Percentiles rank a stretch among this genome's conserved stretches.
phyloP scores from a whole-genome alignment of 139 green algal species.

The Picochlorum sp. region DNA sequence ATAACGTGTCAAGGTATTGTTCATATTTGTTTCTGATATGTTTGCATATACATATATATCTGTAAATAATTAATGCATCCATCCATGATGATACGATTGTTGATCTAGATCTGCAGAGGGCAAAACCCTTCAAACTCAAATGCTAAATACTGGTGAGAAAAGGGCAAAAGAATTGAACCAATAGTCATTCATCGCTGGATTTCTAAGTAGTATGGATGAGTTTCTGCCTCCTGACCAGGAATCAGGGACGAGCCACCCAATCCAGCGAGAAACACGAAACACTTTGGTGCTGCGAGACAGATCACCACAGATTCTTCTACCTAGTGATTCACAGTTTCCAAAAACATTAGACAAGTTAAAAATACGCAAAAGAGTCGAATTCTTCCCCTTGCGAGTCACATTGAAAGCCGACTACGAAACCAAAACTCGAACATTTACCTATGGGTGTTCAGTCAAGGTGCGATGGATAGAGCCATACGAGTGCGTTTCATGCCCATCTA shows the following conservation, averaged over 20 bases:
- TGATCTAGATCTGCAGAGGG: no score
- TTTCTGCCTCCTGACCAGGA: not conserved
- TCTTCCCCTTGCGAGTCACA: conserved; percentile 23
- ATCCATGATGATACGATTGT: no score
- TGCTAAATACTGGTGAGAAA: no score
- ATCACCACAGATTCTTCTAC: conserved; percentile 17
- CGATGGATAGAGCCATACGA: not conserved
- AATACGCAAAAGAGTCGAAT: conserved; percentile 22
- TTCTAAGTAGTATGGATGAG: not conserved
- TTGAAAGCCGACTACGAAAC: conserved; percentile 37
- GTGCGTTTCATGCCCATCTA: no score
- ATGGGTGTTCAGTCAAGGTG: conserved; percentile 29
- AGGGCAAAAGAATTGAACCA: no score
- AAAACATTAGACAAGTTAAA: conserved; percentile 22
- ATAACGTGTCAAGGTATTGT: no score
- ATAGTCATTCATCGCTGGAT: no score
- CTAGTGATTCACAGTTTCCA: conserved; percentile 8
- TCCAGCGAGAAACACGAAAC: not conserved
- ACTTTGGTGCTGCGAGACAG: conserved; percentile 1
- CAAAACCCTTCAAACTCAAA: no score
- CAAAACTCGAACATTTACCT: conserved; percentile 20
- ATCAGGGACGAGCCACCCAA: not conserved
- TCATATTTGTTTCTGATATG: no score
- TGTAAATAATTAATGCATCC: not conserved
- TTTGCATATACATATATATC: not conserved